phyloP scores from a whole-genome alignment of 2,329 filamentous ascomycete species.

The Neofusicoccum laricinum region DNA sequence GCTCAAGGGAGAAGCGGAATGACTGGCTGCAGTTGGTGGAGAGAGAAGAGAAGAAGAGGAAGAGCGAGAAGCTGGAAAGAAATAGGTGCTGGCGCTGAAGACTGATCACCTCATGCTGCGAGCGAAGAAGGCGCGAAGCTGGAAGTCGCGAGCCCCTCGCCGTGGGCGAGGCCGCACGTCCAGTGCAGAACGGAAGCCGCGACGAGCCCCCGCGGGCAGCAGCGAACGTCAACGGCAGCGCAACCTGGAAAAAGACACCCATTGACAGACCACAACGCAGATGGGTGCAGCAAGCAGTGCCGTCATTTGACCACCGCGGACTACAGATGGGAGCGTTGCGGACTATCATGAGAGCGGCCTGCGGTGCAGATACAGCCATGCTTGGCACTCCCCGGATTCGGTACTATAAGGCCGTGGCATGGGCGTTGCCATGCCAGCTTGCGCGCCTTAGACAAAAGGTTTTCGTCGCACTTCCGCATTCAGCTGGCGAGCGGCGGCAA shows the following conservation, averaged over 20 bases:
- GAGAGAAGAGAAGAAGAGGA: not conserved
- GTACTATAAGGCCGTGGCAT: not conserved
- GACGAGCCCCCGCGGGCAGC: not conserved
- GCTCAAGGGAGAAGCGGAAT: not conserved
- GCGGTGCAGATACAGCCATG: not conserved
- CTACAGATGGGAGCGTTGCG: not conserved
- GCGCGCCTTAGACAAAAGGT: not conserved
- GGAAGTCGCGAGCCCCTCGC: not conserved
- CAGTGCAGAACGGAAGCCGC: not conserved
- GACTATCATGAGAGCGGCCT: not conserved
- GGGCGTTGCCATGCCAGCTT: not conserved
- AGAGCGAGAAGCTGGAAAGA: not conserved
- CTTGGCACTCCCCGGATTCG: not conserved
- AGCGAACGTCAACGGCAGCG: not conserved
- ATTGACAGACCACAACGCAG: not conserved
- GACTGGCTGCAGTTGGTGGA: constrained; percentile 15
- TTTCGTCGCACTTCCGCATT: not conserved
- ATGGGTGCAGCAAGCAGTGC: not conserved
- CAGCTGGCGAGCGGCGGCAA: not conserved
- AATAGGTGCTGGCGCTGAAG: not conserved
- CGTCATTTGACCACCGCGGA: not conserved
- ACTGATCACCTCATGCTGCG: not conserved
- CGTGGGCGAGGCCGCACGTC: not conserved
- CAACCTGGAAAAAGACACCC: not conserved
- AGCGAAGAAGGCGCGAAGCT: not conserved